phyloP scores from a whole-genome alignment of 139 green algal genomes.

The Astrephomene gubernaculifera region DNA sequence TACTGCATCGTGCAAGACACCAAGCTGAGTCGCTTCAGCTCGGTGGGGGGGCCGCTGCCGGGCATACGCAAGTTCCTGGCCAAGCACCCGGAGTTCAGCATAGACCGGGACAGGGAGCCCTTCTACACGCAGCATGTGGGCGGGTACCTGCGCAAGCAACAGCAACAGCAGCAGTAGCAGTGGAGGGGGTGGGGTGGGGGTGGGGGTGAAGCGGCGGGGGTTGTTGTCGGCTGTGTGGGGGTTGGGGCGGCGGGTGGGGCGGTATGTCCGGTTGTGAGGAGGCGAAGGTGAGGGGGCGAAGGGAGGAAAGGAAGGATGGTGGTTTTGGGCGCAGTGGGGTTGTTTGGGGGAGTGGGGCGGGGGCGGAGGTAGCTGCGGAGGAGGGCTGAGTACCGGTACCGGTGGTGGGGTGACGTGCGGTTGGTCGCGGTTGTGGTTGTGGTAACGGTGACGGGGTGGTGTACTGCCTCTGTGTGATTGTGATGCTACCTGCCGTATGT shows the following conservation, averaged over 20 bases:
- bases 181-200: background rate
- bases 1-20: conserved; percentile 67
- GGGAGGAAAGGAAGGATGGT: too few relatives aligned
- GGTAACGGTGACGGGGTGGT: too few relatives aligned
- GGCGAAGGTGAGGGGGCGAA: background rate
- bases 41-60: background rate
- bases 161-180: background rate
- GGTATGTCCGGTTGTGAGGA: background rate
- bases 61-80: conserved; percentile 21
- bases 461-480: too few relatives aligned
- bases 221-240: background rate
- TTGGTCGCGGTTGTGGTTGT: too few relatives aligned
- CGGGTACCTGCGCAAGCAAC: conserved; percentile 40
- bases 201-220: background rate
- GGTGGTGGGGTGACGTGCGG: too few relatives aligned
- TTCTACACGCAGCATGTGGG: conserved; percentile 61
- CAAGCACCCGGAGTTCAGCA: conserved; percentile 2
- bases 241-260: background rate
- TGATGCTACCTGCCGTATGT: too few relatives aligned
- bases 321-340: too few relatives aligned
- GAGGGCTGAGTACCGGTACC: too few relatives aligned
- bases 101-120: conserved; percentile 51
- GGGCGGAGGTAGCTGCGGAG: too few relatives aligned
- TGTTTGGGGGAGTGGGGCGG: too few relatives aligned
- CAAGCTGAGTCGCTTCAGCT: conserved; percentile 53